A percentile compares a stretch with the other conserved stretches of the same genome.
Conservation (phyloP, 2,329 filamentous ascomycete species). For the Pestalotiopsis fici region DNA sequence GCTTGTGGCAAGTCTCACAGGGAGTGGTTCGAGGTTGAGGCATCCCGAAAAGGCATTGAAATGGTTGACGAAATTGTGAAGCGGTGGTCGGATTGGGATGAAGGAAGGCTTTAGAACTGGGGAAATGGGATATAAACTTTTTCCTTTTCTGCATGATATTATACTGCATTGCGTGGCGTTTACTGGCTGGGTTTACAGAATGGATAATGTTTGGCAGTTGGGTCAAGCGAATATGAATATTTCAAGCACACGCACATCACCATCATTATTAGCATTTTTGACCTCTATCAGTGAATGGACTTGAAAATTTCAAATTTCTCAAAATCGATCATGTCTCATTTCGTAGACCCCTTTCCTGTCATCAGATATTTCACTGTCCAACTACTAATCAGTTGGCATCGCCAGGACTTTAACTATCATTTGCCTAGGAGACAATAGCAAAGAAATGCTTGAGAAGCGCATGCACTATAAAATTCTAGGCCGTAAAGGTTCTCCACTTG, state of each 20-base stretch:
- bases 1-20: conserved; percentile 83
- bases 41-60: conserved; percentile 68
- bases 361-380: no score
- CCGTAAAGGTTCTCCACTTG: no score
- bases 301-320: no score
- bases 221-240: background rate
- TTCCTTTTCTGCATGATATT: background rate
- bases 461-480: no score
- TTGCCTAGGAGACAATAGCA: no score
- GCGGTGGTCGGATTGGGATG: conserved; percentile 86
- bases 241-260: background rate
- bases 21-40: conserved; percentile 94
- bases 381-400: no score
- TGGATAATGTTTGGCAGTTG: background rate
- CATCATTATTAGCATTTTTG: no score
- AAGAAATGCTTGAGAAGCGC: no score
- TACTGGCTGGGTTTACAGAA: background rate
- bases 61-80: conserved; percentile 70
- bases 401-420: no score
- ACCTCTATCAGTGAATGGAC: no score
- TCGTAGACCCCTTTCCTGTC: no score
- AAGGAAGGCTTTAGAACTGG: conserved; percentile 34
- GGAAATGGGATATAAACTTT: background rate
- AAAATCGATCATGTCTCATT: no score
- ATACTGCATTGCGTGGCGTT: background rate